A percentile compares a stretch with the other conserved stretches of the same genome.
These are phyloP conservation scores for Leccinum fuscescens DNA, from an alignment of 1,284 basidiomycete genomes.

Conservation along the genomic window DNA sequence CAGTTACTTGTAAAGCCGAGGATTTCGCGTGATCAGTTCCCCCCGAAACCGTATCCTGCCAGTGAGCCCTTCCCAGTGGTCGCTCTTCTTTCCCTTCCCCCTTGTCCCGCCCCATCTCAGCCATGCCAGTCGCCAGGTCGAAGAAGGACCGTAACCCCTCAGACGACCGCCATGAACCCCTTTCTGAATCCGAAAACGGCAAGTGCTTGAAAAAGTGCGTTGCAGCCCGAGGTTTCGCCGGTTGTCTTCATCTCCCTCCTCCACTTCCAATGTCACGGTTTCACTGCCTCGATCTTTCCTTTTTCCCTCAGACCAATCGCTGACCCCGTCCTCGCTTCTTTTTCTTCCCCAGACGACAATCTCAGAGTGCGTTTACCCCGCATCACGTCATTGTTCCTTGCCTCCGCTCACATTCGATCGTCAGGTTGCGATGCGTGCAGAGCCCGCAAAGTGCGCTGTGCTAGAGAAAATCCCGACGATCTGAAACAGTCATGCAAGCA, in stretches of 20 bases:
- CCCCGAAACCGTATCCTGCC: not conserved
- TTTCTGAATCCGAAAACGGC: constrained; percentile 63
- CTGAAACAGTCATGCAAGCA: constrained; percentile 77
- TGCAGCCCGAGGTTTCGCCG: constrained; percentile 40
- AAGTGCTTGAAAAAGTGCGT: constrained; percentile 71
- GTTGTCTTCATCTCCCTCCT: constrained; percentile 16
- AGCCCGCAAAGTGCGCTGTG: constrained; percentile 79
- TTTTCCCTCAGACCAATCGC: constrained; percentile 17
- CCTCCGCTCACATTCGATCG: constrained; percentile 14
- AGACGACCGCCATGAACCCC: constrained; percentile 52
- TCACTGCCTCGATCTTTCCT: constrained; percentile 22
- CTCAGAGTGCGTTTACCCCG: constrained; percentile 56
- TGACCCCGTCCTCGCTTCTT: constrained; percentile 15
- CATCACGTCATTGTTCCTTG: constrained; percentile 12
- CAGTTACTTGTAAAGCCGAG: not conserved
- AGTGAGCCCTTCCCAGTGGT: not conserved
- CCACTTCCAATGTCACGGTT: constrained; percentile 27
- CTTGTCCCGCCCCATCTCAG: not conserved
- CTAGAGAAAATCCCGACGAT: constrained; percentile 73
- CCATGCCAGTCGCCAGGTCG: constrained; percentile 63
- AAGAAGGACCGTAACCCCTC: constrained; percentile 55
- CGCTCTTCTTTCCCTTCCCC: not conserved
- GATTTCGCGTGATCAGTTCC: not conserved
- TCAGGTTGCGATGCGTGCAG: constrained; percentile 81
- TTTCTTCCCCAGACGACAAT: constrained; percentile 62